Conservation (phyloP, 163 green algal genomes). For the Prototheca wickerhamii region DNA sequence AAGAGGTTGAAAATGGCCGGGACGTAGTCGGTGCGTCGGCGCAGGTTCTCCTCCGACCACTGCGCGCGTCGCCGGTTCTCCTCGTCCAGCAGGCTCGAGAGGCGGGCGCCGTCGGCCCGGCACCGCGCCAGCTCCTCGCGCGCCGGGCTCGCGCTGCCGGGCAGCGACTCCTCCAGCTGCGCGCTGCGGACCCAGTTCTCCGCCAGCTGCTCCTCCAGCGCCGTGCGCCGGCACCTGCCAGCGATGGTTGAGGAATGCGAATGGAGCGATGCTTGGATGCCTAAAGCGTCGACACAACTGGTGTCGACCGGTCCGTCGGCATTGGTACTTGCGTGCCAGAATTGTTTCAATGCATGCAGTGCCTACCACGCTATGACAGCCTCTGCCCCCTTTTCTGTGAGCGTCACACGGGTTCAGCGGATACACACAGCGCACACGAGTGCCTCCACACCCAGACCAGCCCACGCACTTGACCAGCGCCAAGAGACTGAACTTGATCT, state of each 20-base stretch:
- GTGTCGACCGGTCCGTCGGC: too few relatives aligned
- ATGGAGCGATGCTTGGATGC: too few relatives aligned
- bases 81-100: conserved; percentile 24
- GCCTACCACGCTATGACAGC: too few relatives aligned
- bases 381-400: too few relatives aligned
- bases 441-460: neutral
- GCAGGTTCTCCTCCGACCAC: conserved; percentile 23
- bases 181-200: neutral
- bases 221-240: neutral
- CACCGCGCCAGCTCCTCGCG: neutral
- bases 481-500: conserved; percentile 95
- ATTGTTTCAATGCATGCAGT: too few relatives aligned
- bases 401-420: too few relatives aligned
- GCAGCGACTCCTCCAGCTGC: neutral
- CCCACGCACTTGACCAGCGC: conserved; percentile 48
- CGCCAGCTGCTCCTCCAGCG: neutral
- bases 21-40: conserved; percentile 64
- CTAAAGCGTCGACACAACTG: too few relatives aligned
- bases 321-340: too few relatives aligned
- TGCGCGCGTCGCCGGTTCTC: conserved; percentile 16
- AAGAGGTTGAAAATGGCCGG: conserved; percentile 77
- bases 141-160: neutral
- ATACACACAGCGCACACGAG: neutral
- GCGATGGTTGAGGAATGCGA: neutral
- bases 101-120: neutral